phyloP scores from a whole-genome alignment of 2,329 filamentous ascomycete genomes.

The Microdochium trichocladiopsis region DNA sequence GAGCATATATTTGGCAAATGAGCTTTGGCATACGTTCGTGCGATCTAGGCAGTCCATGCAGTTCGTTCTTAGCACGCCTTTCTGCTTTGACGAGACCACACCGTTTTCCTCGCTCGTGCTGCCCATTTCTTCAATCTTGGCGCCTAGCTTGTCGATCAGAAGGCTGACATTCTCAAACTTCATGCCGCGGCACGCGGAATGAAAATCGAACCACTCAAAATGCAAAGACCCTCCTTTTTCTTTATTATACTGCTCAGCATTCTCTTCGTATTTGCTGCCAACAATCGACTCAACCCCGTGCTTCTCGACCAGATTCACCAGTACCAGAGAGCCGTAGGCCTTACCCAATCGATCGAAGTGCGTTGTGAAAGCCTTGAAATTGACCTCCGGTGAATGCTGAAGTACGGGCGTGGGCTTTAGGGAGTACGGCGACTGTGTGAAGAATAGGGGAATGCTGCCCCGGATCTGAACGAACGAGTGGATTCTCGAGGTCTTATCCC shows the following conservation, averaged over 20 bases:
- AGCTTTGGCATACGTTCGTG: constrained; percentile 93
- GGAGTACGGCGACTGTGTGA: constrained; percentile 89
- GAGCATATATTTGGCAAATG: constrained; percentile 75
- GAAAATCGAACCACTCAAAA: constrained; percentile 98
- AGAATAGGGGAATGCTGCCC: constrained; percentile 90
- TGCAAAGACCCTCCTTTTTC: constrained; percentile 43
- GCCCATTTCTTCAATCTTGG: constrained; percentile 61
- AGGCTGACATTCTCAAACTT: constrained; percentile 91
- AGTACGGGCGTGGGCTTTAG: constrained; percentile 80
- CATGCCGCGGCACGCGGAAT: constrained; percentile 88
- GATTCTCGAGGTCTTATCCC: constrained; percentile 53
- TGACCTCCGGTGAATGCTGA: constrained; percentile 73
- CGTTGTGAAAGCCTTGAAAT: constrained; percentile 67
- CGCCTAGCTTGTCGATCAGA: constrained; percentile 63
- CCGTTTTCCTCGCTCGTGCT: constrained; percentile 56
- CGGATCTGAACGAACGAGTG: constrained; percentile 84
- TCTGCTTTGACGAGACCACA: constrained; percentile 44
- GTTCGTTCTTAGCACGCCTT: constrained; percentile 82
- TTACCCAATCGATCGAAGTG: constrained; percentile 68
- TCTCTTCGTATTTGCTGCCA: constrained; percentile 69
- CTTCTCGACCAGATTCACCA: constrained; percentile 83
- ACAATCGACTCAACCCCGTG: constrained; percentile 75
- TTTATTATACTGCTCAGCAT: constrained; percentile 60
- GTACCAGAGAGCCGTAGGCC: constrained; percentile 70
- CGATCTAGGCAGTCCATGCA: constrained; percentile 98